phyloP scores from a whole-genome alignment of 2,329 filamentous ascomycete species.

The Stagonosporopsis tanaceti region DNA sequence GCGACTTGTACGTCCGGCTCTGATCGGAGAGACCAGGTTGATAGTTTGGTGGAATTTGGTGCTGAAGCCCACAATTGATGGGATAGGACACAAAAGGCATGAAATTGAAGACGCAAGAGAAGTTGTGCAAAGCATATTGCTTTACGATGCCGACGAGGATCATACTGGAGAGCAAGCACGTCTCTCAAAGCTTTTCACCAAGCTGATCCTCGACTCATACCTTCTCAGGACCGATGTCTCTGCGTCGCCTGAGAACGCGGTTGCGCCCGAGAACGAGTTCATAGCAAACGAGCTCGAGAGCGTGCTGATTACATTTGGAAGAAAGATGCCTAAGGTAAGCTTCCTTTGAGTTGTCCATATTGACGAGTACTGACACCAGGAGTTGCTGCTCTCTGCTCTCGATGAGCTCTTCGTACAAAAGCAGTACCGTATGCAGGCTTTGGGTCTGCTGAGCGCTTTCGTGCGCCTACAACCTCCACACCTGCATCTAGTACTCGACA shows the following conservation, averaged over 20 bases:
- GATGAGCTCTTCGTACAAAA: constrained; percentile 72
- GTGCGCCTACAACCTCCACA: constrained; percentile 81
- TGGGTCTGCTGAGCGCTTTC: constrained; percentile 75
- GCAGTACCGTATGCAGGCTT: constrained; percentile 68
- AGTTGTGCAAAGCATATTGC: constrained; percentile 70
- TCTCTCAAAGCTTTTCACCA: constrained; percentile 61
- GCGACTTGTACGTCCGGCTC: constrained; percentile 67
- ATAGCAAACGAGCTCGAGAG: constrained; percentile 61
- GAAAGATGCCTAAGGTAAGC: constrained; percentile 69
- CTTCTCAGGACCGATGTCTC: constrained; percentile 52
- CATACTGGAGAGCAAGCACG: constrained; percentile 55
- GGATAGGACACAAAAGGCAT: constrained; percentile 67
- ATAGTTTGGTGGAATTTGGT: constrained; percentile 76
- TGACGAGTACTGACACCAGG: constrained; percentile 17
- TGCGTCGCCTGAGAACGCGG: constrained; percentile 46
- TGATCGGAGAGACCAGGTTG: constrained; percentile 69
- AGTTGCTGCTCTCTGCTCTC: constrained; percentile 72
- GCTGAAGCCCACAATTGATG: constrained; percentile 63
- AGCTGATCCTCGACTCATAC: constrained; percentile 59
- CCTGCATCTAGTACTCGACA: constrained; percentile 75
- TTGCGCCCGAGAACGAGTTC: constrained; percentile 55
- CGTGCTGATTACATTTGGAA: constrained; percentile 66
- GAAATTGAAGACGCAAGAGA: constrained; percentile 70
- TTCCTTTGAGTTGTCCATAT: too few species aligned
- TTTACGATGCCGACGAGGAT: constrained; percentile 67